Percentiles rank a stretch among this genome's conserved stretches.
Evolutionary conservation across 352 stramenopile species (phyloP).

Genomic region (Poterioochromonas sp.): DNA sequence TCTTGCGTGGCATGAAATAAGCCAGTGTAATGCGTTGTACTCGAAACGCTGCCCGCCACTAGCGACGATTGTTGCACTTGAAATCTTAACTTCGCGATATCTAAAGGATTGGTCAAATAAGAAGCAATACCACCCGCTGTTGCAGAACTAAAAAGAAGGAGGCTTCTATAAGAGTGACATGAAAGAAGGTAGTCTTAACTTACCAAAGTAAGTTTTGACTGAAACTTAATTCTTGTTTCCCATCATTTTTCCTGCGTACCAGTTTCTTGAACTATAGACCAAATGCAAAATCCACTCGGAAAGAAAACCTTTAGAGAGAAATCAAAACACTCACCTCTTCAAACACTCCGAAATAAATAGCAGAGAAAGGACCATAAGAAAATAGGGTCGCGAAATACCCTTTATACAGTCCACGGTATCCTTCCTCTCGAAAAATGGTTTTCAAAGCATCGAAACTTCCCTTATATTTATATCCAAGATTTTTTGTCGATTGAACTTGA

Average conservation of each 20-base stretch:
- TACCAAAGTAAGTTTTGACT: neutral
- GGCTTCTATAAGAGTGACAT: conserved; percentile 39
- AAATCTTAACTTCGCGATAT: conserved; percentile 73
- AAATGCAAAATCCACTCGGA: neutral
- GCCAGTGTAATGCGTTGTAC: conserved; percentile 34
- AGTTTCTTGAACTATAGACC: neutral
- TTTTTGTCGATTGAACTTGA: conserved; percentile 72
- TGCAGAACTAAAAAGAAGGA: conserved; percentile 47
- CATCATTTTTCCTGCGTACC: neutral
- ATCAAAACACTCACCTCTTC: conserved; percentile 52
- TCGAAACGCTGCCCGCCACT: neutral
- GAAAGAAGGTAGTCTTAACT: conserved; percentile 48
- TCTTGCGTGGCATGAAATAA: conserved; percentile 73
- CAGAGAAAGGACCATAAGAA: conserved; percentile 93
- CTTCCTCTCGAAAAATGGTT: conserved; percentile 77
- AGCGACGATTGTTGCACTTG: conserved; percentile 48
- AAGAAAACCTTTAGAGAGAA: conserved; percentile 22
- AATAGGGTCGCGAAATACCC: conserved; percentile 86
- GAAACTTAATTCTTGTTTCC: neutral
- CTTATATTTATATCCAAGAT: conserved; percentile 57
- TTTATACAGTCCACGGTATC: conserved; percentile 80
- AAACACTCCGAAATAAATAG: conserved; percentile 96
- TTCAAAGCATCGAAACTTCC: conserved; percentile 74
- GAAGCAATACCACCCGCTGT: conserved; percentile 75
- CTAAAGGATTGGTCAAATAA: conserved; percentile 90